A percentile compares a stretch with the other conserved stretches of the same genome.
Conservation (phyloP, 495 filamentous ascomycete species). For the Tetracladium setigerum region DNA sequence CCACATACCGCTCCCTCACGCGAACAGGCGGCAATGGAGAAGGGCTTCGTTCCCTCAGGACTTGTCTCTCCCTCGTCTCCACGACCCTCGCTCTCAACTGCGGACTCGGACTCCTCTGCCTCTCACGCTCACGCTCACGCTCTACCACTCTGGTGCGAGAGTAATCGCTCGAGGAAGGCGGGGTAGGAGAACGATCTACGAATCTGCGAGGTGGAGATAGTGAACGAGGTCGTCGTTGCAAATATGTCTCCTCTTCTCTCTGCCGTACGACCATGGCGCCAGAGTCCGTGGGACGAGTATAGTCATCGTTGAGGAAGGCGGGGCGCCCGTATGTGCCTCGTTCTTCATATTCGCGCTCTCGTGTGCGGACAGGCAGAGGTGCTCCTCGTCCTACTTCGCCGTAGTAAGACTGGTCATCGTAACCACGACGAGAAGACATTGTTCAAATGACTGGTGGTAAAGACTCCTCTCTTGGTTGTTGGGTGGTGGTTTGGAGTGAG, state of each 20-base stretch:
- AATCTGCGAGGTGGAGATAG: constrained; percentile 27
- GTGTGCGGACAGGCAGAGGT: constrained; percentile 5
- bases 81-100: constrained; percentile 23
- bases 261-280: constrained; percentile 40
- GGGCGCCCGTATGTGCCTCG: constrained; percentile 31
- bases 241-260: constrained; percentile 17
- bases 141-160: constrained; percentile 33
- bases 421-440: constrained; percentile 18
- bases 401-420: constrained; percentile 15
- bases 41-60: constrained; percentile 24
- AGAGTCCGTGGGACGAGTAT: constrained; percentile 29
- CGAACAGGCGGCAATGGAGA: constrained; percentile 27
- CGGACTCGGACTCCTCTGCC: constrained; percentile 34
- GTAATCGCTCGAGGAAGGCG: constrained; percentile 23
- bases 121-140: constrained; percentile 34
- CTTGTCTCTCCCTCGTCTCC: constrained; percentile 20
- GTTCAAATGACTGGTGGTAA: not conserved
- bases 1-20: constrained; percentile 15
- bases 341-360: constrained; percentile 18
- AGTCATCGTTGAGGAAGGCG: constrained; percentile 48
- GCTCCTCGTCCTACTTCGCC: constrained; percentile 5
- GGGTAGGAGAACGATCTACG: constrained; percentile 7
- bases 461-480: not conserved
- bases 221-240: constrained; percentile 24
- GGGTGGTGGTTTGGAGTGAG: not conserved